phyloP scores from a whole-genome alignment of 495 filamentous ascomycete species.

The Annulohypoxylon bovei region DNA sequence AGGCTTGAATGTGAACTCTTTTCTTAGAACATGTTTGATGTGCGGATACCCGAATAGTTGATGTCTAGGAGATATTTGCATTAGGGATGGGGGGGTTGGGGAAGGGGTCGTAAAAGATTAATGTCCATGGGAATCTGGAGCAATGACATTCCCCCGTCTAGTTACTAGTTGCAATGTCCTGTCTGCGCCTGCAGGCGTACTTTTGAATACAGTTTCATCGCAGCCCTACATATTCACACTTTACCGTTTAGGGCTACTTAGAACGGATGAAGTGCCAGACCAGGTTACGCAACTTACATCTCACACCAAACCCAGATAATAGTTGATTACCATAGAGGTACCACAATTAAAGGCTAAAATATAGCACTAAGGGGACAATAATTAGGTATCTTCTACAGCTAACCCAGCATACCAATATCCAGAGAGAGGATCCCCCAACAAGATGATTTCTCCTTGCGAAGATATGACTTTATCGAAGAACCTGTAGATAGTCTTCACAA shows the following conservation, averaged over 20 bases:
- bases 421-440: too few relatives aligned
- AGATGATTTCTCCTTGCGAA: too few relatives aligned
- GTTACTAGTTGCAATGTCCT: background rate
- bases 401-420: too few relatives aligned
- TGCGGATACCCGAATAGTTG: conserved; percentile 16
- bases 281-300: too few relatives aligned
- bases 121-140: background rate
- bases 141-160: background rate
- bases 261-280: background rate
- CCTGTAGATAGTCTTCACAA: too few relatives aligned
- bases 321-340: too few relatives aligned
- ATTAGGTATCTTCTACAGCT: too few relatives aligned
- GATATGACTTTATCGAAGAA: too few relatives aligned
- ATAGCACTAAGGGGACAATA: too few relatives aligned
- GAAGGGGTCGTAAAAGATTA: background rate
- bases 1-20: background rate
- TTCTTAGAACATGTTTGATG: conserved; percentile 6
- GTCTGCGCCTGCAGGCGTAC: background rate
- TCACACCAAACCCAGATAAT: too few relatives aligned
- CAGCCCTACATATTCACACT: background rate
- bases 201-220: background rate
- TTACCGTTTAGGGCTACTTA: background rate
- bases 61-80: background rate
- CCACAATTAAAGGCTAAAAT: too few relatives aligned
- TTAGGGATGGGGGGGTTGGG: background rate